Percentiles rank a stretch among this genome's conserved stretches.
These are phyloP conservation scores for Acephala macrosclerotiorum DNA, from an alignment of 2,329 filamentous ascomycete species.

Conservation along the genomic window DNA sequence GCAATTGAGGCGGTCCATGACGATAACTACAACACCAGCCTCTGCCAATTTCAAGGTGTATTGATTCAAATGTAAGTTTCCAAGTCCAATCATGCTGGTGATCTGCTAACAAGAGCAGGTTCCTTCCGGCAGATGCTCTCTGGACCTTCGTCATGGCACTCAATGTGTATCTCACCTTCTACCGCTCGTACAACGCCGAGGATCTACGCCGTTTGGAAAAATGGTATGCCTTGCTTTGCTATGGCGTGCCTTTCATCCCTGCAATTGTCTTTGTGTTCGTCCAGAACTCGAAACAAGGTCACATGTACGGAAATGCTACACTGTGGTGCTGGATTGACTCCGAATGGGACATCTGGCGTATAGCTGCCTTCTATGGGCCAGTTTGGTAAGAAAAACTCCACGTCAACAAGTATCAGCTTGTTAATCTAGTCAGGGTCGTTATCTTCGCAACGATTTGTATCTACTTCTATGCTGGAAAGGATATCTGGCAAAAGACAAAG, in stretches of 20 bases:
- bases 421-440: constrained; percentile 56
- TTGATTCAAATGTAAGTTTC: constrained; percentile 79
- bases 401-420: background rate
- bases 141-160: constrained; percentile 85
- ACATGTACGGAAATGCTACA: constrained; percentile 76
- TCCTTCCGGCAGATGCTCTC: constrained; percentile 77
- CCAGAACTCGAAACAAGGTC: constrained; percentile 56
- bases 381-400: constrained; percentile 61
- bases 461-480: constrained; percentile 69
- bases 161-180: constrained; percentile 85
- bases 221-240: constrained; percentile 73
- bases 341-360: constrained; percentile 74
- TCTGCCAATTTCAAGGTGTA: constrained; percentile 77
- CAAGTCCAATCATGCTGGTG: background rate
- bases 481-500: constrained; percentile 72
- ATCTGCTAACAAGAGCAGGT: constrained; percentile 56
- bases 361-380: constrained; percentile 77
- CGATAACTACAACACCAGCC: constrained; percentile 1
- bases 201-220: constrained; percentile 73
- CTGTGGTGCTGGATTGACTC: constrained; percentile 82
- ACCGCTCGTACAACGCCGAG: constrained; percentile 72
- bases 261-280: constrained; percentile 74
- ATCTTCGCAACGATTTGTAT: constrained; percentile 69
- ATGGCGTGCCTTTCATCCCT: constrained; percentile 75
- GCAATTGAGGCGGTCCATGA: constrained; percentile 52